Evolutionary conservation across 192 early-diverging fungal genomes (phyloP), one percentile per base, ranked within the genome.

Genomic region (Backusella macrospora): DNA sequence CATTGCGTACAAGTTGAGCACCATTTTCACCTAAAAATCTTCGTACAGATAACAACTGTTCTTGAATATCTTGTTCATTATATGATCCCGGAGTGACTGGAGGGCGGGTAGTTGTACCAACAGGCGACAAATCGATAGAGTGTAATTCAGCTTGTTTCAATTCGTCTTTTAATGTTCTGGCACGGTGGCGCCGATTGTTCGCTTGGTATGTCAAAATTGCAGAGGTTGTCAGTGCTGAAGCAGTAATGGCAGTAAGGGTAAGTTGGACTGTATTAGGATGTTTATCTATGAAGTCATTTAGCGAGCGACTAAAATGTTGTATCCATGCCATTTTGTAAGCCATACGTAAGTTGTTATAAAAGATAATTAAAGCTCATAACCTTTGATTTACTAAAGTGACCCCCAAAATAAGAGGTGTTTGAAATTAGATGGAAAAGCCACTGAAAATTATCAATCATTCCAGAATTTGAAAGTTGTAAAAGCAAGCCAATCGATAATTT

Each of bases 1-100:
- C 88, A 16, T 85, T 77, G 15, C 93, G 89, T 21, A 98, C 73
- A 65, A 89, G 85, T 0, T 84, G 73, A 40, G 95, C 85, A 4
- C 93, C 93, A 21, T 92, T 90, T 67, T 95, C 87, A 1, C 96
- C 96, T 66, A 99, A 78, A 72, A 99, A 98, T 1, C 89, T 93
- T 74, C 92, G 90, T 81, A 96, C 96, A 40, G 93, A 83, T 1
- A 93, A 83, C 38, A 99, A 77, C 75, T 98, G 96, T 73, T 98
- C 95, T 21, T 88, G 80, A 15, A 96, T 87, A 38, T 34, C 39
- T n/a, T 72, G 43, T 14, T 55, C 73, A 16, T 62, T 52, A 5
- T 34, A 46, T 23, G 64, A 70, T 39, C 13, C 46, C 12, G 34
- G 43, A 42, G 62, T 49, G 13, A 40, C 8, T n/a, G 62, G 26